Evolutionary conservation across 129 eudicot species (phyloP).

Genomic region (Smallanthus sonchifolius): DNA sequence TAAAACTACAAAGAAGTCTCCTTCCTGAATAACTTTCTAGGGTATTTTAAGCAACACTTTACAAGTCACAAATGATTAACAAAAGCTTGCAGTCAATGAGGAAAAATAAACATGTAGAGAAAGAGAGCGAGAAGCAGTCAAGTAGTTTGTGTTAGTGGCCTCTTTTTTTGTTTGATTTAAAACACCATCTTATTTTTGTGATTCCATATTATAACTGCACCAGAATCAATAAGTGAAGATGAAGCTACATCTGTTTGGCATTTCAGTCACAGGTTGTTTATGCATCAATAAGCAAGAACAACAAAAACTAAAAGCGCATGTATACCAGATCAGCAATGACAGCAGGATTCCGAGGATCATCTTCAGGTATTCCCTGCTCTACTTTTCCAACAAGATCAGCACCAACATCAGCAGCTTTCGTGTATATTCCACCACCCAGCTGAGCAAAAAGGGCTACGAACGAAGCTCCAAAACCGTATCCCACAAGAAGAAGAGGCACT

Average conservation of each 20-base stretch:
- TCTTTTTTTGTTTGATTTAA: background rate
- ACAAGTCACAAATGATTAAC: slow-evolving; percentile 1
- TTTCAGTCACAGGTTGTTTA: background rate
- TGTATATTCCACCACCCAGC: slow-evolving; percentile 98
- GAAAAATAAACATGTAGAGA: background rate
- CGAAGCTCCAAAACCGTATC: slow-evolving; percentile 99
- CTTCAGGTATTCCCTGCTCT: slow-evolving; percentile 99
- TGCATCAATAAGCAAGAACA: slow-evolving; percentile 7
- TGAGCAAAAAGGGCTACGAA: slow-evolving; percentile 99
- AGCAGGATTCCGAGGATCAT: slow-evolving; percentile 99
- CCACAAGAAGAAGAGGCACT: slow-evolving; percentile 99
- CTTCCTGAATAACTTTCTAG: background rate
- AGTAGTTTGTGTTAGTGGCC: background rate
- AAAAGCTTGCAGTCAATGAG: background rate
- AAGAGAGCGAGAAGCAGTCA: background rate
- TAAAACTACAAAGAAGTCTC: slow-evolving; percentile 3
- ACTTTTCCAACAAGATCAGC: slow-evolving; percentile 99
- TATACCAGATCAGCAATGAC: slow-evolving; percentile 98
- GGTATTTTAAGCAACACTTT: background rate
- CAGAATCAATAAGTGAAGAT: slow-evolving; percentile 1
- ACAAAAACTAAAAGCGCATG: background rate
- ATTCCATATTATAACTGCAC: background rate
- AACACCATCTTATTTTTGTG: background rate
- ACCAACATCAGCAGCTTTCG: slow-evolving; percentile 99
- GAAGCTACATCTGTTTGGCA: background rate